Evolutionary conservation across 352 stramenopile genomes (phyloP).

Genomic region (Pythium biforme): DNA sequence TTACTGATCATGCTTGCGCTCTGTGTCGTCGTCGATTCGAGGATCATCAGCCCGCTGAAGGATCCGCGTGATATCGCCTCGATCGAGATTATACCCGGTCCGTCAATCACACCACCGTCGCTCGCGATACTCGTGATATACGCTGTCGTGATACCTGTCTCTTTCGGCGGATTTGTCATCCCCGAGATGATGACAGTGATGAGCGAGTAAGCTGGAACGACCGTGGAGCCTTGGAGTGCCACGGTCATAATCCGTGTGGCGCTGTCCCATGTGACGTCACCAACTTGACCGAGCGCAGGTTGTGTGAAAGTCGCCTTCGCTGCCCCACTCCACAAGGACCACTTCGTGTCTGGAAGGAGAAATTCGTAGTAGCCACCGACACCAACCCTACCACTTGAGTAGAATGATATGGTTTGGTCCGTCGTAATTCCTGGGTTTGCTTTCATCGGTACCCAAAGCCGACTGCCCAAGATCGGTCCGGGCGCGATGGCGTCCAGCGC

Average conservation of each 20-base stretch:
- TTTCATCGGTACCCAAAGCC: conserved; percentile 41
- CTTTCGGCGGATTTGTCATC: conserved; percentile 55
- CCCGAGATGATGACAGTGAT: conserved; percentile 35
- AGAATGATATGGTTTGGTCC: conserved; percentile 47
- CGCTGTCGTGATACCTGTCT: conserved; percentile 42
- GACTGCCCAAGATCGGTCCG: conserved; percentile 44
- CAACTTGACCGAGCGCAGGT: conserved; percentile 34
- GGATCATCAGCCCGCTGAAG: conserved; percentile 36
- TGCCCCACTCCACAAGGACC: conserved; percentile 31
- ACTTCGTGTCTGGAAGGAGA: conserved; percentile 41
- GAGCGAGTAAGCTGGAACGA: conserved; percentile 32
- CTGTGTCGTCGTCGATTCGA: conserved; percentile 34
- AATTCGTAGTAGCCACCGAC: conserved; percentile 44
- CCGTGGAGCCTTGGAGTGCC: conserved; percentile 23
- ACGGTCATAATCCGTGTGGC: conserved; percentile 34
- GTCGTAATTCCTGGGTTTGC: conserved; percentile 49
- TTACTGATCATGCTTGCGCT: conserved; percentile 61
- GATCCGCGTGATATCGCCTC: conserved; percentile 37
- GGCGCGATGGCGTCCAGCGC: conserved; percentile 41
- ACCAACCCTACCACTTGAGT: conserved; percentile 37
- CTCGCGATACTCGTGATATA: conserved; percentile 34
- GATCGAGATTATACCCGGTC: conserved; percentile 42
- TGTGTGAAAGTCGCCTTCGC: conserved; percentile 33
- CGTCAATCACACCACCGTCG: conserved; percentile 48
- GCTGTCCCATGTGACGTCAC: conserved; percentile 34